Evolutionary conservation across 2,329 filamentous ascomycete genomes (phyloP).

Genomic region (Grosmannia clavigera): DNA sequence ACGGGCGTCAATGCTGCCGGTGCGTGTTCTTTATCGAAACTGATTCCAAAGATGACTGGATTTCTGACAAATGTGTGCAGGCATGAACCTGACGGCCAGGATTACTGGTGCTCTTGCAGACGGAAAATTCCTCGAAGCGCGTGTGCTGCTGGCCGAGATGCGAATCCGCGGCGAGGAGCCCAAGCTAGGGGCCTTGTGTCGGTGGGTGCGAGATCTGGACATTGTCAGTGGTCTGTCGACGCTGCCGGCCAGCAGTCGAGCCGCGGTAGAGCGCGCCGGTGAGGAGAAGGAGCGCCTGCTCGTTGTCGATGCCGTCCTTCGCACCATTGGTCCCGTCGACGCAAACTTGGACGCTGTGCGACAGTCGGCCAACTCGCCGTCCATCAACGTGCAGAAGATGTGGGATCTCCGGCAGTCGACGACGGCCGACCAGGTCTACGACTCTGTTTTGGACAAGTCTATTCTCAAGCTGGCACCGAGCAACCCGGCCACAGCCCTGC

Average conservation of each 20-base stretch:
- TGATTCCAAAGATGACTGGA: not conserved
- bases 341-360: conserved; percentile 17
- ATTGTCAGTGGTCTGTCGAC: conserved; percentile 54
- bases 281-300: conserved; percentile 43
- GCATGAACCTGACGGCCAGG: conserved; percentile 51
- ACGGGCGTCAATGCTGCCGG: conserved; percentile 49
- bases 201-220: conserved; percentile 61
- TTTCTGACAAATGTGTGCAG: conserved; percentile 12
- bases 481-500: conserved; percentile 30
- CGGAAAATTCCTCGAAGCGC: conserved; percentile 52
- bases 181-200: conserved; percentile 55
- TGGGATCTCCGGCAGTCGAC: conserved; percentile 44
- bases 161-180: conserved; percentile 51
- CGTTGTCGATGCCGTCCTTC: conserved; percentile 51
- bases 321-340: conserved; percentile 51
- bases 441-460: conserved; percentile 45
- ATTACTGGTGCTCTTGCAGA: conserved; percentile 55
- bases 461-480: conserved; percentile 31
- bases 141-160: conserved; percentile 57
- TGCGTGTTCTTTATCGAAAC: not conserved
- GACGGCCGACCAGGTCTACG: conserved; percentile 31
- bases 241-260: conserved; percentile 30
- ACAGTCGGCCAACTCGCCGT: conserved; percentile 24
- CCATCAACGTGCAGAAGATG: conserved; percentile 42
- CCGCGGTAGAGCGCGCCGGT: conserved; percentile 23